These are phyloP conservation scores for Termitomyces heimii DNA, from an alignment of 768 basidiomycete species.

Conservation along the genomic window DNA sequence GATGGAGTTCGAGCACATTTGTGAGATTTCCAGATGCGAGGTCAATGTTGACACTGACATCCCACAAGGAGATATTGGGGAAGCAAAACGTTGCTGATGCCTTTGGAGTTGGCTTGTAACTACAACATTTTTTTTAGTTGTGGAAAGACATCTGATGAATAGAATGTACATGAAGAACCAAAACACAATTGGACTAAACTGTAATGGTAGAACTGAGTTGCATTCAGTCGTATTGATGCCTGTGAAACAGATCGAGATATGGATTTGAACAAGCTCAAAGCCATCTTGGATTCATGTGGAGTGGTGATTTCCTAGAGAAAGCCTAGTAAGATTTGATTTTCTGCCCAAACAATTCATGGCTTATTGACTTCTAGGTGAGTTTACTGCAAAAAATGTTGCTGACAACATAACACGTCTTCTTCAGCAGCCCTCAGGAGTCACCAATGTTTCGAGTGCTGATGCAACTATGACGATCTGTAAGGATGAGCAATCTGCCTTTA, in stretches of 20 bases:
- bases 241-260: constrained; percentile 68
- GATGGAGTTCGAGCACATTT: constrained; percentile 31
- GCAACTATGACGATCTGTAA: constrained; percentile 47
- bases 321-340: constrained; percentile 48
- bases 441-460: constrained; percentile 40
- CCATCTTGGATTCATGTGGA: constrained; percentile 84
- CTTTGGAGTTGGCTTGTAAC: constrained; percentile 28
- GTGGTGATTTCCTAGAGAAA: constrained; percentile 90
- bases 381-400: constrained; percentile 69
- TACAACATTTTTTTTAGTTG: constrained; percentile 2
- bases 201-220: constrained; percentile 16
- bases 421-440: constrained; percentile 32
- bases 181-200: constrained; percentile 47
- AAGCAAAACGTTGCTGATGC: constrained; percentile 44
- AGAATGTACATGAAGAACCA: constrained; percentile 47
- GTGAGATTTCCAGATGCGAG: constrained; percentile 38
- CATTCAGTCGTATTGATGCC: constrained; percentile 27
- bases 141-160: neutral
- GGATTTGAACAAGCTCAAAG: constrained; percentile 81
- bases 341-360: neutral
- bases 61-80: constrained; percentile 37
- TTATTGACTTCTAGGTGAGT: constrained; percentile 57
- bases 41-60: constrained; percentile 39
- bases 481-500: constrained; percentile 16
- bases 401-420: constrained; percentile 76